These are phyloP conservation scores for Nakataea oryzae DNA, from an alignment of 2,329 filamentous ascomycete genomes.

Conservation along the genomic window DNA sequence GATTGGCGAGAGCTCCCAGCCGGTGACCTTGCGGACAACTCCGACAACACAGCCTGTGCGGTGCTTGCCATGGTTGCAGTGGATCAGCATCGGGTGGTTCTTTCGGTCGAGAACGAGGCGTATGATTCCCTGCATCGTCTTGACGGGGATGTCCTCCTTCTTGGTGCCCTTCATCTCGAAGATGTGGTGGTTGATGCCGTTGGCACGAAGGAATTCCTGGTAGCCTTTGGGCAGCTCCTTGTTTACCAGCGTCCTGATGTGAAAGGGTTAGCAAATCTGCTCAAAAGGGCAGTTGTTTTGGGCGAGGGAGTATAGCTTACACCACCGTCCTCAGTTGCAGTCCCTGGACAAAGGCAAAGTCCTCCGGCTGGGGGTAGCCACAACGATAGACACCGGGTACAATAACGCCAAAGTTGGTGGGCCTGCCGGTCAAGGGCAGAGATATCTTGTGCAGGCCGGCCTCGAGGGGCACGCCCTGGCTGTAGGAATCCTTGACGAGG, in stretches of 20 bases:
- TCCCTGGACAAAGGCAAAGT: constrained; percentile 58
- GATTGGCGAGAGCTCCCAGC: constrained; percentile 52
- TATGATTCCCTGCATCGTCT: constrained; percentile 62
- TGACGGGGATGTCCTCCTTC: constrained; percentile 57
- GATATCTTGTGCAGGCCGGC: not conserved
- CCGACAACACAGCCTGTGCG: constrained; percentile 85
- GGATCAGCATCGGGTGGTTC: constrained; percentile 74
- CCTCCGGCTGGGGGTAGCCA: constrained; percentile 62
- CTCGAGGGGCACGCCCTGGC: not conserved
- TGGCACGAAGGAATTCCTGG: constrained; percentile 50
- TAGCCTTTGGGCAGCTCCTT: constrained; percentile 47
- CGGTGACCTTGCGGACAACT: constrained; percentile 62
- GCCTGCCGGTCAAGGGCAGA: constrained; percentile 21
- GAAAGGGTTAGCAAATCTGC: constrained; percentile 6
- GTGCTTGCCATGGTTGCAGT: constrained; percentile 93
- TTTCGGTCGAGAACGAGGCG: constrained; percentile 57
- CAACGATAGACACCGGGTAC: constrained; percentile 69
- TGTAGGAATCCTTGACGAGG: not conserved
- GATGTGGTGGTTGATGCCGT: constrained; percentile 61
- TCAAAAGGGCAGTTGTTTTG: not conserved
- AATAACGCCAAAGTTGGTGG: constrained; percentile 69
- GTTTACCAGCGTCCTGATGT: constrained; percentile 47
- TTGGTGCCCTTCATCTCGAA: constrained; percentile 86
- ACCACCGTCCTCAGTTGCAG: constrained; percentile 71
- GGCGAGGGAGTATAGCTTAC: constrained; percentile 33